Evolutionary conservation across 2,329 filamentous ascomycete genomes (phyloP).

Genomic region (Macrophomina pseudophaseolina): DNA sequence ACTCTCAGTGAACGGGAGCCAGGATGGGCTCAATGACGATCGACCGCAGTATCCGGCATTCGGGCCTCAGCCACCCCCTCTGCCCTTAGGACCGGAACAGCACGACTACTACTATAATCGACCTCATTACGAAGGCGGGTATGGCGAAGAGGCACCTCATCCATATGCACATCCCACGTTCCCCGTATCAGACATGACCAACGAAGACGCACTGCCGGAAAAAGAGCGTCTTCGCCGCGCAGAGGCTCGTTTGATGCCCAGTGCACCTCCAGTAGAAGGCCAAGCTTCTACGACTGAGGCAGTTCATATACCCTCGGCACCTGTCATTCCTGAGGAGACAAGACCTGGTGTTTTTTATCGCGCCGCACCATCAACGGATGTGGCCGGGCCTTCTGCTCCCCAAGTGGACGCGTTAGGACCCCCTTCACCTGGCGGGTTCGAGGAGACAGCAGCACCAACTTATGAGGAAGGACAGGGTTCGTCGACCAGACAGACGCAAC

Average conservation of each 20-base stretch:
- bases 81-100: conserved; percentile 12
- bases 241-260: conserved; percentile 80
- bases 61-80: background rate
- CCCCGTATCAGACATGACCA: conserved; percentile 21
- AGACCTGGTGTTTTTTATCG: background rate
- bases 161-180: conserved; percentile 23
- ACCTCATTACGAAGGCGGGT: conserved; percentile 20
- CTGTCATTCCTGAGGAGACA: conserved; percentile 30
- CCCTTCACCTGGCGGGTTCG: background rate
- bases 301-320: conserved; percentile 42
- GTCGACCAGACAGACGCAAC: background rate
- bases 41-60: background rate
- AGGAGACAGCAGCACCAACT: conserved; percentile 2
- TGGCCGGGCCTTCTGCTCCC: conserved; percentile 14
- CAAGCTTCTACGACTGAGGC: conserved; percentile 47
- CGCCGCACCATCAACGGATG: background rate
- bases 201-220: conserved; percentile 71
- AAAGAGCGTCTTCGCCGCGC: conserved; percentile 80
- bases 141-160: conserved; percentile 27
- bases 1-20: background rate
- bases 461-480: conserved; percentile 5
- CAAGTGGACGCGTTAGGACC: background rate
- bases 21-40: conserved; percentile 27
- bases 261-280: conserved; percentile 67
- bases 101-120: conserved; percentile 37